Evolutionary conservation across 2,329 filamentous ascomycete genomes (phyloP).

Genomic region (Cladosporium sp.): DNA sequence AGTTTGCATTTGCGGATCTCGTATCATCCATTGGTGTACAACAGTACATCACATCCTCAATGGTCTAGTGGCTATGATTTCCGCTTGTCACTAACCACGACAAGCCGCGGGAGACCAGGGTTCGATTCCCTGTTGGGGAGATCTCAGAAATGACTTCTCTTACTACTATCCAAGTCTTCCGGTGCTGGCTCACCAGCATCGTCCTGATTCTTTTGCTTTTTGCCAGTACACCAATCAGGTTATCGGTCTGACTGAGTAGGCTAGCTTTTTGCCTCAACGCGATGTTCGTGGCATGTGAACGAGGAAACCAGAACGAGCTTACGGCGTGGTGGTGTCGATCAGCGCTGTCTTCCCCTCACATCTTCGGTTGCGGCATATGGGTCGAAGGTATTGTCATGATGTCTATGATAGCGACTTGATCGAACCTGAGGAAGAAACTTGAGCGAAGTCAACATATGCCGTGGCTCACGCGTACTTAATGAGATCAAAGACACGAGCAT

Average conservation of each 20-base stretch:
- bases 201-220: not conserved
- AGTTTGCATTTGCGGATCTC: too few relatives aligned
- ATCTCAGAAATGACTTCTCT: constrained; percentile 4
- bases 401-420: too few relatives aligned
- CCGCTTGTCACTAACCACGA: constrained; percentile 3
- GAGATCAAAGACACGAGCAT: too few relatives aligned
- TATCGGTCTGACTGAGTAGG: too few relatives aligned
- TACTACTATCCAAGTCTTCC: not conserved
- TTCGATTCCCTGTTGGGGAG: constrained; percentile 14
- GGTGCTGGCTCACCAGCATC: constrained; percentile 1
- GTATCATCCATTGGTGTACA: constrained; percentile 9
- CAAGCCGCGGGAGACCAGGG: constrained; percentile 13
- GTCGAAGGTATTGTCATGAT: too few relatives aligned
- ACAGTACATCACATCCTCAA: constrained; percentile 9
- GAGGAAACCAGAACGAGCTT: not conserved
- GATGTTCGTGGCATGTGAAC: not conserved
- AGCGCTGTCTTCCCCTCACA: too few relatives aligned
- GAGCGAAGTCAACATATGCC: too few relatives aligned
- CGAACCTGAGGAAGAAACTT: too few relatives aligned
- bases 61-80: constrained; percentile 14
- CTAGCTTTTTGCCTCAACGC: not conserved
- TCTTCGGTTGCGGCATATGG: not conserved
- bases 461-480: too few relatives aligned
- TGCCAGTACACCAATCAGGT: too few relatives aligned
- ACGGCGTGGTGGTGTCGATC: too few relatives aligned